Conservation (phyloP, 257 asterid genomes). For the Thymus mandschuricus region DNA sequence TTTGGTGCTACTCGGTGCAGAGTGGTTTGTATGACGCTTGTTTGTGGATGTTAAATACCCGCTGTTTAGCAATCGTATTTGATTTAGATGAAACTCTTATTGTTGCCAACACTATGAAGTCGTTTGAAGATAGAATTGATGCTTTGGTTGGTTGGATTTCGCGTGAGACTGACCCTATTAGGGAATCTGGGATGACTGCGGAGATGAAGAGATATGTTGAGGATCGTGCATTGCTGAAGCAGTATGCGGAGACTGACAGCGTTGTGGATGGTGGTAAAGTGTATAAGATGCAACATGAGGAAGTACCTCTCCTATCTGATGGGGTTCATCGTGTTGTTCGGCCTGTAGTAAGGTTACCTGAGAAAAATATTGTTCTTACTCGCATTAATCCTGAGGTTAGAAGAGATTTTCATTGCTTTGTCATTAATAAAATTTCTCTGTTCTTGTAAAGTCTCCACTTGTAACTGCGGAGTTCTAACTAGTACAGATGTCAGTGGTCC, state of each 20-base stretch:
- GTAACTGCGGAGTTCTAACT: constrained; percentile 6
- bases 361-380: constrained; percentile 85
- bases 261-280: constrained; percentile 79
- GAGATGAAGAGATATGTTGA: constrained; percentile 93
- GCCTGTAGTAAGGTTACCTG: constrained; percentile 87
- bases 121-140: constrained; percentile 94
- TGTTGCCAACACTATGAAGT: constrained; percentile 99
- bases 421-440: constrained; percentile 22
- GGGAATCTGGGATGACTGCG: constrained; percentile 84
- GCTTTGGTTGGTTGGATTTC: constrained; percentile 66
- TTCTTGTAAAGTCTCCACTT: constrained; percentile 25
- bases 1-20: constrained; percentile 93
- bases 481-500: neutral
- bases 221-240: constrained; percentile 85
- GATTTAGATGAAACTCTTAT: constrained; percentile 97
- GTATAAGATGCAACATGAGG: constrained; percentile 72
- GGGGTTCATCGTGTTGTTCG: constrained; percentile 71
- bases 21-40: constrained; percentile 70
- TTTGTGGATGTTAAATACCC: constrained; percentile 76
- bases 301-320: constrained; percentile 69
- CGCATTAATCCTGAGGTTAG: constrained; percentile 98
- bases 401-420: constrained; percentile 27
- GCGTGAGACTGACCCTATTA: constrained; percentile 74
- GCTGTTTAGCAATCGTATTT: constrained; percentile 91
- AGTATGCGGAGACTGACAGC: constrained; percentile 81